phyloP scores from a whole-genome alignment of 352 stramenopile genomes.

The Phytophthora sp. region DNA sequence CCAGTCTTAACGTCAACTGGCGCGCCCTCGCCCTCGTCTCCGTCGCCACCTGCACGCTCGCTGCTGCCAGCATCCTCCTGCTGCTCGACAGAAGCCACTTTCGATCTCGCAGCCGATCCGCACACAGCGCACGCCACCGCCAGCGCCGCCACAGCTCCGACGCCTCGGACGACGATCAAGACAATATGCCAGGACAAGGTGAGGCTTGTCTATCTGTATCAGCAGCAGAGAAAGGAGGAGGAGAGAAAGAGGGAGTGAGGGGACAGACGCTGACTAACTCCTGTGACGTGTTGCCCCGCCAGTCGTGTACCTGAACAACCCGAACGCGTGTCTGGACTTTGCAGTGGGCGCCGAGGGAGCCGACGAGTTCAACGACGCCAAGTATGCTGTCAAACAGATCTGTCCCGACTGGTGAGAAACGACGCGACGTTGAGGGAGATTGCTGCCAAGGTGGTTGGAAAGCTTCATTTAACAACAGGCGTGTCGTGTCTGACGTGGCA shows the following conservation, averaged over 20 bases:
- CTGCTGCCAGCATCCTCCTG: conserved; percentile 55
- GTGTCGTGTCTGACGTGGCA: conserved; percentile 24
- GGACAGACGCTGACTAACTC: background rate
- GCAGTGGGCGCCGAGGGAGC: conserved; percentile 59
- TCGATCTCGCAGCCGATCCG: conserved; percentile 19
- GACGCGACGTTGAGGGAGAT: background rate
- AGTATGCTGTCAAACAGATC: conserved; percentile 75
- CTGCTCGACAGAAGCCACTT: conserved; percentile 39
- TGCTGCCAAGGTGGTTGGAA: background rate
- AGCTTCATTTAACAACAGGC: conserved; percentile 2
- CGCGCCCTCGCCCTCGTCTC: conserved; percentile 58
- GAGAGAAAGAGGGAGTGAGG: background rate
- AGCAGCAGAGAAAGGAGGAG: background rate
- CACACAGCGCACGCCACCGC: conserved; percentile 1
- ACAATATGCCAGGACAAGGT: conserved; percentile 28
- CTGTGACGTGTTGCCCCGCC: no score
- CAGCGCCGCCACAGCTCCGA: conserved; percentile 13
- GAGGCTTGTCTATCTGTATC: no score
- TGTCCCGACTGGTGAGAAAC: conserved; percentile 63
- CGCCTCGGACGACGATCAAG: conserved; percentile 13
- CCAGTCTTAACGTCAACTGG: conserved; percentile 49
- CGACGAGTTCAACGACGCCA: conserved; percentile 86
- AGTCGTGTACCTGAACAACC: conserved; percentile 87
- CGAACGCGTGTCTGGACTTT: conserved; percentile 74
- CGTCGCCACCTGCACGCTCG: conserved; percentile 65